These are phyloP conservation scores for Cytospora chrysosperma DNA, from an alignment of 2,329 filamentous ascomycete genomes.

Conservation along the genomic window DNA sequence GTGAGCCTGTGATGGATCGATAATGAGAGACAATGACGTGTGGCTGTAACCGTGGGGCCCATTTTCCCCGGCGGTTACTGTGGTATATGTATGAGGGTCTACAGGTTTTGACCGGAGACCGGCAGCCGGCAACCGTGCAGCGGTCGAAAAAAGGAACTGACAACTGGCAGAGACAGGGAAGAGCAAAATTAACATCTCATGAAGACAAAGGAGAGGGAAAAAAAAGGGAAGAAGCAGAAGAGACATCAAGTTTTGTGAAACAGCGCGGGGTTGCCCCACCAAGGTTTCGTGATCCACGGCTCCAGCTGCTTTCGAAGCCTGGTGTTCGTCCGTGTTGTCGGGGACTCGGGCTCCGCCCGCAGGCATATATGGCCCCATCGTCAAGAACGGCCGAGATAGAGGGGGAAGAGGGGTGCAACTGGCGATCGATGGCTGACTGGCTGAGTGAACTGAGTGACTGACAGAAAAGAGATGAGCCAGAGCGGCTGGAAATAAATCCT, in stretches of 20 bases:
- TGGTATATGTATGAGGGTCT: neutral
- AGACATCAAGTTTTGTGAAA: neutral
- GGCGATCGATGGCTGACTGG: neutral
- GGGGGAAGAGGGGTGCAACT: neutral
- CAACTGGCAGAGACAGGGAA: neutral
- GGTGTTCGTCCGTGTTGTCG: neutral
- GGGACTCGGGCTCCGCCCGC: neutral
- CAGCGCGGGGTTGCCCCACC: neutral
- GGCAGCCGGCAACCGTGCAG: neutral
- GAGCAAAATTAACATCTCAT: neutral
- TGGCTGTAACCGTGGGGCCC: neutral
- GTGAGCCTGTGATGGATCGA: neutral
- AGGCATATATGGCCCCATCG: neutral
- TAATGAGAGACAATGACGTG: neutral
- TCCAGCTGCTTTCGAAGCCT: neutral
- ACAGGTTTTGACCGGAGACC: neutral
- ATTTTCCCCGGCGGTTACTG: neutral
- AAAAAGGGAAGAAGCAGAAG: neutral
- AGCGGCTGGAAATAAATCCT: neutral
- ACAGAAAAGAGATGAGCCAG: neutral
- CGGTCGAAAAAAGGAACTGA: neutral
- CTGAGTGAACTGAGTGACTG: neutral
- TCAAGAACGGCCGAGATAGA: neutral
- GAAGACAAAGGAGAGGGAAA: neutral
- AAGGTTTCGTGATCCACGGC: neutral